These are phyloP conservation scores for Leucosporidium scottii DNA, from an alignment of 768 basidiomycete species.

Conservation along the genomic window DNA sequence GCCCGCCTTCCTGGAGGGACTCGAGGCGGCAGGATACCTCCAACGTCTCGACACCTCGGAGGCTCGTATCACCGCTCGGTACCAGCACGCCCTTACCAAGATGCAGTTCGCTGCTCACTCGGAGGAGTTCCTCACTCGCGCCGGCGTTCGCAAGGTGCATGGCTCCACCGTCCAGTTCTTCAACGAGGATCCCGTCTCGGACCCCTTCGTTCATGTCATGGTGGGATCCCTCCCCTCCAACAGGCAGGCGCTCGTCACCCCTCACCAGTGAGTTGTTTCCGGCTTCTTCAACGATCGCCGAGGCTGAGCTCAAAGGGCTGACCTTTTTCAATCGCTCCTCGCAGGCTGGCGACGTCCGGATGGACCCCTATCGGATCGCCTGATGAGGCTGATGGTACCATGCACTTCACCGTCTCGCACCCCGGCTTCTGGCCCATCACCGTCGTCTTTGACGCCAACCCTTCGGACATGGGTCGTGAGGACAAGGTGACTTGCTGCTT, in stretches of 20 bases:
- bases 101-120: conserved; percentile 26
- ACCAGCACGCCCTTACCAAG: conserved; percentile 30
- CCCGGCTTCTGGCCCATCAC: conserved; percentile 27
- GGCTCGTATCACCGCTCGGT: conserved; percentile 26
- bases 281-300: conserved; percentile 13
- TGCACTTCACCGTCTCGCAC: not conserved
- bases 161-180: conserved; percentile 32
- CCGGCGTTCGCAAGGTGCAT: conserved; percentile 29
- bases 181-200: conserved; percentile 24
- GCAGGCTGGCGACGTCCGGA: too few species aligned
- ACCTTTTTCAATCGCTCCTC: not conserved
- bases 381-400: not conserved
- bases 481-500: conserved; percentile 14
- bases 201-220: conserved; percentile 29
- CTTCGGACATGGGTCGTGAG: conserved; percentile 10
- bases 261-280: conserved; percentile 2
- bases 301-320: not conserved
- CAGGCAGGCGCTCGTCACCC: conserved; percentile 8
- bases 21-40: conserved; percentile 31
- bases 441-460: conserved; percentile 31
- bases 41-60: conserved; percentile 30
- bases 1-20: conserved; percentile 24
- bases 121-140: conserved; percentile 25
- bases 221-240: conserved; percentile 24
- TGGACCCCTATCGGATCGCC: not conserved